Conservation (phyloP, 2,329 filamentous ascomycete genomes). For the Colletotrichum gigasporum region DNA sequence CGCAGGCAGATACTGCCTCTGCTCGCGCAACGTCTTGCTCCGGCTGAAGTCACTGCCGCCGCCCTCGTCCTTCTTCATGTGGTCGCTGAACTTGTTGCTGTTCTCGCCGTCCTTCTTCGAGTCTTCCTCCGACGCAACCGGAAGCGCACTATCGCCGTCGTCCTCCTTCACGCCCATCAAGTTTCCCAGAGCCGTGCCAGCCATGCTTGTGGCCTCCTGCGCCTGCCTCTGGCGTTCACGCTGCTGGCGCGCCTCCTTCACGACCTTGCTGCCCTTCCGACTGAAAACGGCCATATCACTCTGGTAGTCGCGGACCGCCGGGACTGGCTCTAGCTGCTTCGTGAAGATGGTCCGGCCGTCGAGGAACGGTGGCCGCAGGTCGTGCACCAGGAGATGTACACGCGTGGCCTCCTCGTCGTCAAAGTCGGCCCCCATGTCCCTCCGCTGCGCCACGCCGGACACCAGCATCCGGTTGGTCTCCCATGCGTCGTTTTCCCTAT, state of each 20-base stretch:
- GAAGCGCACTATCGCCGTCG: slow-evolving; percentile 88
- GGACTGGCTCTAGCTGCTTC: slow-evolving; percentile 94
- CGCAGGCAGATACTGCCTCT: slow-evolving; percentile 91
- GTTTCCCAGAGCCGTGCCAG: slow-evolving; percentile 91
- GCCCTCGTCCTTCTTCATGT: slow-evolving; percentile 85
- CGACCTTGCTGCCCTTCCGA: slow-evolving; percentile 91
- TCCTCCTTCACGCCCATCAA: slow-evolving; percentile 96
- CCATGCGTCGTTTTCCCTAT: slow-evolving; percentile 97
- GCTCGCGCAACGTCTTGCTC: slow-evolving; percentile 88
- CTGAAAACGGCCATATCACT: slow-evolving; percentile 99
- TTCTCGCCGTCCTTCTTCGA: slow-evolving; percentile 53
- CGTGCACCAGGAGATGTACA: slow-evolving; percentile 91
- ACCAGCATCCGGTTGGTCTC: slow-evolving; percentile 99
- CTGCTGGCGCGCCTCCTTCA: slow-evolving; percentile 90
- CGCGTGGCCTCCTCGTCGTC: slow-evolving; percentile 91
- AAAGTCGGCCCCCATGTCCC: slow-evolving; percentile 84
- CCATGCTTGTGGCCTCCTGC: slow-evolving; percentile 91
- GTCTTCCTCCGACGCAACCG: slow-evolving; percentile 77
- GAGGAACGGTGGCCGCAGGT: slow-evolving; percentile 91
- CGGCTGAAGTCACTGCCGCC: slow-evolving; percentile 92
- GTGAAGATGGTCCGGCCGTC: slow-evolving; percentile 97
- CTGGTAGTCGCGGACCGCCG: slow-evolving; percentile 90
- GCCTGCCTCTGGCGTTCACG: slow-evolving; percentile 94
- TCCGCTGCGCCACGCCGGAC: slow-evolving; percentile 90
- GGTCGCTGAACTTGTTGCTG: slow-evolving; percentile 83